Base-by-base conservation (phyloP, 495 filamentous ascomycete species). In the Parathielavia hyrcaniae region DNA sequence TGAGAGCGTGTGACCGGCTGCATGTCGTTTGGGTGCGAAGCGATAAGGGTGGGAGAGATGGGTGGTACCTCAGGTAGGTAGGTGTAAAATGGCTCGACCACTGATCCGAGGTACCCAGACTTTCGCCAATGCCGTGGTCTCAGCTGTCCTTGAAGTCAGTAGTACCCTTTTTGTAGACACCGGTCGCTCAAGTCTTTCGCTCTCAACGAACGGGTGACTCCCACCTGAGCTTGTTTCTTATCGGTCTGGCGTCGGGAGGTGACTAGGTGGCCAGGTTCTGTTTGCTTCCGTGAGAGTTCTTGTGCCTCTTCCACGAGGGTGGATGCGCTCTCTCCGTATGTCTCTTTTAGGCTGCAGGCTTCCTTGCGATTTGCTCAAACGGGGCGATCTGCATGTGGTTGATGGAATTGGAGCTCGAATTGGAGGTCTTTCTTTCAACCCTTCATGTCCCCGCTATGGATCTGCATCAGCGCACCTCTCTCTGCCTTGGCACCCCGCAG, bases 1-100 rank as follows among this genome's bases (percentile, higher is more conserved):
- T n/a, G 55, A 20, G 50, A 53, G 50, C 57, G 57, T 49, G 50
- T 23, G 50, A 19, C 57, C 57, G 17, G 32, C 30, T 13, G 26
- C 17, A 39, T 51, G n/a, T n/a, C 35, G 5, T 23, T 47, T 55
- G 17, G 26, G 30, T 19, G 1, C 2, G 48, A 16, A 10, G 40
- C 6, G 39, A 47, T 16, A 45, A 51, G 48, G n/a, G n/a, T n/a
- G n/a, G n/a, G n/a, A n/a, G n/a, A n/a, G n/a, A n/a, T n/a, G n/a
- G n/a, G n/a, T n/a, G n/a, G n/a, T n/a, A n/a, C n/a, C n/a, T n/a
- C n/a, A n/a, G n/a, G n/a, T n/a, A n/a, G n/a, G n/a, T n/a, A n/a
- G n/a, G 20, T 30, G 13, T 26, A 47, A 22, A 26, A 22, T 48
- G 45, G 45, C 30, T 32, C 45, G 9, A 8, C 32, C 26, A 5